Evolutionary conservation across 225 moss, liverwort and hornwort genomes (phyloP).

Genomic region (Ulota crispa): DNA sequence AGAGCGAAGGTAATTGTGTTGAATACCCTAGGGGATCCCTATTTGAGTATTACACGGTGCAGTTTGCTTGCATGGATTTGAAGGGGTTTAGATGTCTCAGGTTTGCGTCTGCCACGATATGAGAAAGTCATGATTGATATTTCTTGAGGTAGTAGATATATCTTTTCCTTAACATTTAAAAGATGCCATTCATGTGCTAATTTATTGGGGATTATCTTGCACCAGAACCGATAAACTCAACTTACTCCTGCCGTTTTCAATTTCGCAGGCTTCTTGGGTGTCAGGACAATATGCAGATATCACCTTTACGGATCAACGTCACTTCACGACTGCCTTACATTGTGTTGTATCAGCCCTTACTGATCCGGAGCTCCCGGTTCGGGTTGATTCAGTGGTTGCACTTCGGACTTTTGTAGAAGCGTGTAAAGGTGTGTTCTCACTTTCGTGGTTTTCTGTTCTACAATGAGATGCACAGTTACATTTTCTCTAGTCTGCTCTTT

Average conservation of each 20-base stretch:
- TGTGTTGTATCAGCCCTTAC: conserved; percentile 88
- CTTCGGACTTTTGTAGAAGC: conserved; percentile 93
- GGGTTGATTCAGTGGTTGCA: conserved; percentile 98
- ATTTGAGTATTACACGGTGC: neutral
- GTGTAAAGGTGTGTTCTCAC: conserved; percentile 71
- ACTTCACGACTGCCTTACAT: conserved; percentile 94
- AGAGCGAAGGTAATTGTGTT: conserved; percentile 79
- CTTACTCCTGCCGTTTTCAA: conserved; percentile 14
- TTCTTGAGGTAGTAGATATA: neutral
- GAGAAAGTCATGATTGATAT: neutral
- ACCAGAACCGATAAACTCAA: neutral
- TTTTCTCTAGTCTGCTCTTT: neutral
- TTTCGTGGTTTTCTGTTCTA: neutral
- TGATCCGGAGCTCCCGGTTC: conserved; percentile 92
- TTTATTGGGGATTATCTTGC: neutral
- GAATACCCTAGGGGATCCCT: neutral
- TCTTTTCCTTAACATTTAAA: neutral
- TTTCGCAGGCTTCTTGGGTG: conserved; percentile 95
- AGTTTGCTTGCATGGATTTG: neutral
- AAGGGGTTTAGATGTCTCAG: neutral
- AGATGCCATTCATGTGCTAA: neutral
- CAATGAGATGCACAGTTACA: neutral
- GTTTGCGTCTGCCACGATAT: neutral
- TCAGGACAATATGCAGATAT: conserved; percentile 98
- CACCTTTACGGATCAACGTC: conserved; percentile 75